Evolutionary conservation across 805 yeast species (phyloP).

Genomic region (Pachysolen tannophilus): DNA sequence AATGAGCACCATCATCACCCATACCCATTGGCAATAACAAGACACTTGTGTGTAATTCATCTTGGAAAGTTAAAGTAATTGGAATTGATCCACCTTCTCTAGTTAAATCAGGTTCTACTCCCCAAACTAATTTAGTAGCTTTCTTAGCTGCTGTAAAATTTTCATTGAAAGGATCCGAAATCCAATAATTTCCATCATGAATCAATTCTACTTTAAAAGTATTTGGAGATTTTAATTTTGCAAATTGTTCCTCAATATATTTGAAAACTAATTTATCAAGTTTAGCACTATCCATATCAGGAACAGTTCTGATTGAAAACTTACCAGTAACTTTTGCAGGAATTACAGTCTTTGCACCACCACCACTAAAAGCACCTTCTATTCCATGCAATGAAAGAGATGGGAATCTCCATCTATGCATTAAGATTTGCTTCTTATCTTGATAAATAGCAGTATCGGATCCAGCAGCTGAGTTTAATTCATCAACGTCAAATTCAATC

Average conservation of each 20-base stretch:
- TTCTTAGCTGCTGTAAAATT: conserved; percentile 88
- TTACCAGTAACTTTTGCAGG: conserved; percentile 93
- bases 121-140: conserved; percentile 94
- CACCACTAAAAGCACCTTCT: conserved; percentile 92
- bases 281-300: conserved; percentile 76
- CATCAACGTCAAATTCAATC: conserved; percentile 79
- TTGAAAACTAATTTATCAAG: conserved; percentile 71
- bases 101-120: conserved; percentile 91
- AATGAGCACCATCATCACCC: conserved; percentile 99
- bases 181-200: conserved; percentile 97
- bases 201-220: conserved; percentile 61
- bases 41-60: conserved; percentile 77
- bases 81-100: conserved; percentile 99
- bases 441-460: conserved; percentile 74
- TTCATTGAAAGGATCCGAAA: conserved; percentile 86
- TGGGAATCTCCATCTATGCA: conserved; percentile 99
- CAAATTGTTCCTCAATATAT: conserved; percentile 61
- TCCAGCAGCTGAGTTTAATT: conserved; percentile 83
- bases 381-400: conserved; percentile 93
- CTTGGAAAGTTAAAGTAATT: conserved; percentile 88
- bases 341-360: conserved; percentile 97
- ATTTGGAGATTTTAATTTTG: conserved; percentile 70
- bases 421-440: conserved; percentile 76
- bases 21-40: conserved; percentile 94
- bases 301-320: conserved; percentile 96